Evolutionary conservation across 2,329 filamentous ascomycete genomes (phyloP), one percentile per base, ranked within the genome.

Genomic region (Stagonosporopsis rhizophila): DNA sequence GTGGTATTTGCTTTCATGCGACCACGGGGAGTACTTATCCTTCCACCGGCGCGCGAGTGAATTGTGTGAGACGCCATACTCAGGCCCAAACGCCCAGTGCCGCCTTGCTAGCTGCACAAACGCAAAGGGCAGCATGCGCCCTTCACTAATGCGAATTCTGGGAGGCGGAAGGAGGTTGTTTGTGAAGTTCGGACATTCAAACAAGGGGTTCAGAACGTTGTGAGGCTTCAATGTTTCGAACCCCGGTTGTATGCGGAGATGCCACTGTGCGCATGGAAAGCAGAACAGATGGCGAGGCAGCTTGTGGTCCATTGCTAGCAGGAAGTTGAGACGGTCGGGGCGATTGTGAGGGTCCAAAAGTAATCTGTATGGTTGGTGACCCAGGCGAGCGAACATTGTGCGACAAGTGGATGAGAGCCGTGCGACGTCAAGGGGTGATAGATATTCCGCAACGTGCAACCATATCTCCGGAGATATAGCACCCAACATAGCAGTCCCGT

Each of bases 231-330:
- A 70, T 11, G 76, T 78, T 65, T 88, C 85, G 30, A 77, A 61
- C 17, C 85, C 85, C 32, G 79, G 78, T 47, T 82, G 77, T 1
- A 78, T 82, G 39, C 85, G 80, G 5, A 78, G 70, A 66, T 88
- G 85, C 69, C 83, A 87, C 52, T 72, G 76, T 14, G 74, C 79
- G 66, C 85, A 88, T 5, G 81, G 79, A 65, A 85, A 84, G 70
- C 85, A 88, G 50, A 87, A 79, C 6, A 88, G 77, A 62, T 87
- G 83, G 32, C 79, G 75, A 2, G 85, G 85, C 17, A 85, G 74
- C 15, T 77, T 68, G 12, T 73, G 67, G 58, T 87, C 84, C 65
- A 87, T 76, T 2, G 72, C 68, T 12, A 78, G 66, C 5, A 88
- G 76, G 65, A 87, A 86, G 4, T 80, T 72, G 41, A 80, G 74